A percentile compares a stretch with the other conserved stretches of the same genome.
These are phyloP conservation scores for Glycine soja DNA, from an alignment of 306 rosid genomes.

Conservation along the genomic window DNA sequence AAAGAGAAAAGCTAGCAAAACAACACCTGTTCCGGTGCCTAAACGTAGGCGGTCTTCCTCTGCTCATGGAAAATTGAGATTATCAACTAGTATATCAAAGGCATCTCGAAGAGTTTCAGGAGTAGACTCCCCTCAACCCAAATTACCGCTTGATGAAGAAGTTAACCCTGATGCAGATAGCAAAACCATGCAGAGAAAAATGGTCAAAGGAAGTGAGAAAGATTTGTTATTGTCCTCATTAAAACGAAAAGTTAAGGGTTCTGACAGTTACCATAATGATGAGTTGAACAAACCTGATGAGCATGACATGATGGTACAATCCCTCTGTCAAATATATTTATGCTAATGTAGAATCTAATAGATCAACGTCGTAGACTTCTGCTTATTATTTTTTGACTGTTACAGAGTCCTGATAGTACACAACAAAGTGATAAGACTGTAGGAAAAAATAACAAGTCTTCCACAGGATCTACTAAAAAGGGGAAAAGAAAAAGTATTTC, in stretches of 20 bases:
- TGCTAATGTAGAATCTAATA: constrained; percentile 35
- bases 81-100: constrained; percentile 57
- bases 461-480: constrained; percentile 62
- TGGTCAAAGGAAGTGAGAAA: constrained; percentile 51
- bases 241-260: constrained; percentile 62
- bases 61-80: constrained; percentile 56
- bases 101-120: constrained; percentile 53
- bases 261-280: constrained; percentile 52
- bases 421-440: constrained; percentile 55
- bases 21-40: constrained; percentile 60
- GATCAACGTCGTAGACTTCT: constrained; percentile 33
- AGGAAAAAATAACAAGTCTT: constrained; percentile 56
- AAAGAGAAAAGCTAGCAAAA: constrained; percentile 69
- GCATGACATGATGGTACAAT: constrained; percentile 59
- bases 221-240: constrained; percentile 65
- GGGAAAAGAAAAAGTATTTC: constrained; percentile 70
- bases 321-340: constrained; percentile 34
- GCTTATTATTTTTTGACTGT: constrained; percentile 38
- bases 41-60: constrained; percentile 70
- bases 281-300: constrained; percentile 62
- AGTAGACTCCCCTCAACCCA: constrained; percentile 50
- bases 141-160: constrained; percentile 48
- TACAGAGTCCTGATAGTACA: constrained; percentile 65
- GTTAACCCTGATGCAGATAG: constrained; percentile 51
- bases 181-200: constrained; percentile 57